phyloP scores from a whole-genome alignment of 805 yeast species.

The Yarrowia sp. region DNA sequence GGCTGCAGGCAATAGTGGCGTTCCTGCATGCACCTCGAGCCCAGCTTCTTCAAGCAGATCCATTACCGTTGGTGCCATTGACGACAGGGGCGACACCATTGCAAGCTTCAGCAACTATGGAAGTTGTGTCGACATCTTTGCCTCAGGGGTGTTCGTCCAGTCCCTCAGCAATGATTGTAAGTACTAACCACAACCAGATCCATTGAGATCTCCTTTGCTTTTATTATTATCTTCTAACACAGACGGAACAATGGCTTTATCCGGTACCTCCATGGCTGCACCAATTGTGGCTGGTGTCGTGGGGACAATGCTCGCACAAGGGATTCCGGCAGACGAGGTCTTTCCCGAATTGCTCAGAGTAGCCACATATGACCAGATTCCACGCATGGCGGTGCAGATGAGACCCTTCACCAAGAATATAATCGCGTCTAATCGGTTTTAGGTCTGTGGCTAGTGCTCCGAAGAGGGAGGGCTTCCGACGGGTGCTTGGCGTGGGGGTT shows the following conservation, averaged over 20 bases:
- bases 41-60: conserved; percentile 77
- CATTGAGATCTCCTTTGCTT: neutral
- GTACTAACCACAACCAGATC: neutral
- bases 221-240: conserved; percentile 8
- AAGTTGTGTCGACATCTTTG: conserved; percentile 79
- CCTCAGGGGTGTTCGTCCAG: conserved; percentile 61
- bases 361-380: conserved; percentile 23
- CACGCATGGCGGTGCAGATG: conserved; percentile 25
- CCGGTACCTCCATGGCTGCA: conserved; percentile 27
- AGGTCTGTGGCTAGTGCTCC: conserved; percentile 23
- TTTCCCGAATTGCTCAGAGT: conserved; percentile 18
- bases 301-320: conserved; percentile 18
- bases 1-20: conserved; percentile 64
- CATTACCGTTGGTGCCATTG: conserved; percentile 85
- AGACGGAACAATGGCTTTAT: conserved; percentile 28
- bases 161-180: conserved; percentile 15
- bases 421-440: conserved; percentile 24
- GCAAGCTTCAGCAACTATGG: conserved; percentile 93
- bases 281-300: conserved; percentile 27
- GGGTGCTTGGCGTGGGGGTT: neutral
- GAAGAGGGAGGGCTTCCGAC: neutral
- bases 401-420: conserved; percentile 16
- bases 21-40: conserved; percentile 75
- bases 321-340: conserved; percentile 12
- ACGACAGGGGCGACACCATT: conserved; percentile 66